Evolutionary conservation across 768 basidiomycete species (phyloP).

Genomic region (Tulasnella sp.): DNA sequence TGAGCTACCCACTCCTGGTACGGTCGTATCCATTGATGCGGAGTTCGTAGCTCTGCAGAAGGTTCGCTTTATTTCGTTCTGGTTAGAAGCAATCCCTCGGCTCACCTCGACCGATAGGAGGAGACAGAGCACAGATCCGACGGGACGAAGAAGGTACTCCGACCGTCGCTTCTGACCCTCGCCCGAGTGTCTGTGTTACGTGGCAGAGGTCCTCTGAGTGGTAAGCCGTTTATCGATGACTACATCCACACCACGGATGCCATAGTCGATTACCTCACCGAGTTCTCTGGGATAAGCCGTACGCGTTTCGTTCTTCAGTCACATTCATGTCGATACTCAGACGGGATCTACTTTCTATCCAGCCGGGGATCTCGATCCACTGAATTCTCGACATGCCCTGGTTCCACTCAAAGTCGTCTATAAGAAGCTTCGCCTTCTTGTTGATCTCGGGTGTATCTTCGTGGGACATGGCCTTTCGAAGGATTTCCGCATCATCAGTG

Average conservation of each 20-base stretch:
- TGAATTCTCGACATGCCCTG: slow-evolving; percentile 71
- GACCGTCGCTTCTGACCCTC: slow-evolving; percentile 83
- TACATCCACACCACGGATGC: slow-evolving; percentile 94
- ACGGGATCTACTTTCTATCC: slow-evolving; percentile 12
- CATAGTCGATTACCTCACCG: slow-evolving; percentile 93
- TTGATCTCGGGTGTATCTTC: slow-evolving; percentile 92
- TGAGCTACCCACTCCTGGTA: slow-evolving; percentile 79
- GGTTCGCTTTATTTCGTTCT: slow-evolving; percentile 31
- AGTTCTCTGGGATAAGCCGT: slow-evolving; percentile 95
- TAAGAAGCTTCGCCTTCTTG: slow-evolving; percentile 87
- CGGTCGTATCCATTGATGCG: slow-evolving; percentile 88
- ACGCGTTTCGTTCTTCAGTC: slow-evolving; percentile 25
- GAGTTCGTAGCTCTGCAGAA: slow-evolving; percentile 98
- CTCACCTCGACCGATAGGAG: slow-evolving; percentile 42
- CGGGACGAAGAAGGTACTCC: slow-evolving; percentile 83
- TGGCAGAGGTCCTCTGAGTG: slow-evolving; percentile 69
- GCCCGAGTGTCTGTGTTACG: slow-evolving; percentile 92
- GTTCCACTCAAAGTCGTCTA: slow-evolving; percentile 97
- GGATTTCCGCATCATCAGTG: slow-evolving; percentile 97
- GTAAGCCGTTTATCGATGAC: slow-evolving; percentile 92
- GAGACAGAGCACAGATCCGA: slow-evolving; percentile 93
- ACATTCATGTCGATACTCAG: neutral
- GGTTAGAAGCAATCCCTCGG: neutral
- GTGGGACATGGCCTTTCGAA: slow-evolving; percentile 95
- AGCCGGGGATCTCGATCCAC: slow-evolving; percentile 91